Conservation (phyloP, 1,284 basidiomycete genomes). For the Vanrija sp. region DNA sequence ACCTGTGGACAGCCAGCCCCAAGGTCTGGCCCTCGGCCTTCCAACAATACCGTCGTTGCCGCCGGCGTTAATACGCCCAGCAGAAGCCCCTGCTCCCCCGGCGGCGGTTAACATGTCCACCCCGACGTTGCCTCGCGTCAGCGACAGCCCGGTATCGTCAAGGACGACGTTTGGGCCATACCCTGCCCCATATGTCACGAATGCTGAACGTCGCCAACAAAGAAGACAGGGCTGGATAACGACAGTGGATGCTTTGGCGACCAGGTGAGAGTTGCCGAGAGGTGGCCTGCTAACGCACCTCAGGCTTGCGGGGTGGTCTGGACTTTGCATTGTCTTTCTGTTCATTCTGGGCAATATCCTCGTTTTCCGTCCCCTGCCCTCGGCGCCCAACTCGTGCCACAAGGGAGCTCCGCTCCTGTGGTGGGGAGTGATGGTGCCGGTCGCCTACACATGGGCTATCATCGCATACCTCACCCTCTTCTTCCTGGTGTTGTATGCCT, state of each 20-base stretch:
- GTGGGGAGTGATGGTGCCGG: conserved; percentile 37
- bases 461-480: conserved; percentile 25
- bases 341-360: conserved; percentile 30
- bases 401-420: conserved; percentile 31
- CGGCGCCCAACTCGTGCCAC: conserved; percentile 22
- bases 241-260: neutral
- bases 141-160: neutral
- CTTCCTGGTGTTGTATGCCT: conserved; percentile 20
- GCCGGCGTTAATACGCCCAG: neutral
- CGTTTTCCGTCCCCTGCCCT: conserved; percentile 23
- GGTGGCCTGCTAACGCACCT: neutral
- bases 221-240: neutral
- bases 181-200: neutral
- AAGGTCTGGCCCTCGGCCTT: too few species aligned
- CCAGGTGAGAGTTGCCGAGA: neutral
- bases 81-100: neutral
- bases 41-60: neutral
- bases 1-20: too few species aligned
- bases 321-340: conserved; percentile 1
- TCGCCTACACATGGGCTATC: conserved; percentile 33
- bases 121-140: too few species aligned
- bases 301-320: neutral
- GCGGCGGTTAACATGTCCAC: neutral
- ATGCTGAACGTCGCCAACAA: neutral
- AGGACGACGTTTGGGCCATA: neutral